Conservation (phyloP, 2,329 filamentous ascomycete genomes). For the Biscogniauxia mediterranea region DNA sequence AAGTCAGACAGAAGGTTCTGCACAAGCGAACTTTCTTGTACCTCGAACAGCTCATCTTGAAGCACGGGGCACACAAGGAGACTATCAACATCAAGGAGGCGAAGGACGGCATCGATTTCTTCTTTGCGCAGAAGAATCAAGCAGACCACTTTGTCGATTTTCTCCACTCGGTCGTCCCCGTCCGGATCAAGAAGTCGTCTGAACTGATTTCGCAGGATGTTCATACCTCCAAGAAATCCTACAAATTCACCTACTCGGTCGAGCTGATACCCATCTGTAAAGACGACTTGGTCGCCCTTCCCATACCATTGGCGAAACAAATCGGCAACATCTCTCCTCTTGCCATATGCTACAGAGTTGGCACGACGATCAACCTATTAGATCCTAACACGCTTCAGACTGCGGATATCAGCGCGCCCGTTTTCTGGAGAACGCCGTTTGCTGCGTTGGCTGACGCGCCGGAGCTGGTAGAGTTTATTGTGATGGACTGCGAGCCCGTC, state of each 20-base stretch:
- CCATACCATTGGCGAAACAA: slow-evolving; percentile 82
- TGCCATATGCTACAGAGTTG: slow-evolving; percentile 81
- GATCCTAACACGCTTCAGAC: slow-evolving; percentile 91
- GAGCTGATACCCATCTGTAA: slow-evolving; percentile 95
- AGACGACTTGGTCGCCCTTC: slow-evolving; percentile 92
- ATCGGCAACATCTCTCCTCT: slow-evolving; percentile 87
- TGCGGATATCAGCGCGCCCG: slow-evolving; percentile 74
- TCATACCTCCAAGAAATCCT: slow-evolving; percentile 86
- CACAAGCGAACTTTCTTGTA: slow-evolving; percentile 77
- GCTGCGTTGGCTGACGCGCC: slow-evolving; percentile 76
- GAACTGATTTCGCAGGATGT: slow-evolving; percentile 91
- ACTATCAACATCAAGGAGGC: slow-evolving; percentile 98
- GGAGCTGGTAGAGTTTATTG: slow-evolving; percentile 85
- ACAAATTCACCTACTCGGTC: slow-evolving; percentile 90
- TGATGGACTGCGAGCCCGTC: slow-evolving; percentile 88
- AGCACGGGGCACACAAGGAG: slow-evolving; percentile 86
- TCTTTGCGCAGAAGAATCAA: slow-evolving; percentile 84
- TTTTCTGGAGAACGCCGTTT: slow-evolving; percentile 93
- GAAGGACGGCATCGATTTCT: slow-evolving; percentile 95
- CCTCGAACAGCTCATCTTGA: slow-evolving; percentile 92
- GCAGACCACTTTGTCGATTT: slow-evolving; percentile 93
- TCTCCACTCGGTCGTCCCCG: slow-evolving; percentile 75
- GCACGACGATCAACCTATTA: slow-evolving; percentile 84
- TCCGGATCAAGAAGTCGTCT: slow-evolving; percentile 79
- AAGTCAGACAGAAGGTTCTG: slow-evolving; percentile 93